phyloP scores from a whole-genome alignment of 768 basidiomycete species.

The Amanita exitialis region DNA sequence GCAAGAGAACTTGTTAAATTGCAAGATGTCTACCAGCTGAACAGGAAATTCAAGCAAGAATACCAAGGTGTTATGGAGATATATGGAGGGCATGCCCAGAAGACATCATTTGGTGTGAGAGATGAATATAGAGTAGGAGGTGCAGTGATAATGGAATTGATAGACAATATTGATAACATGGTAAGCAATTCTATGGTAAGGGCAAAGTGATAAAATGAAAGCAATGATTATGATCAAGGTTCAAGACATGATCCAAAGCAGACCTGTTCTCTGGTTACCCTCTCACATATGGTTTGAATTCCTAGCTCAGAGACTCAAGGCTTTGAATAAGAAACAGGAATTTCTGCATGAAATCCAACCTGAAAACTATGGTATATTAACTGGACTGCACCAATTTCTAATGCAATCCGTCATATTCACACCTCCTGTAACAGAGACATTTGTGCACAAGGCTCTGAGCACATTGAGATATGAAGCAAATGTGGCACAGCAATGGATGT shows the following conservation, averaged over 20 bases:
- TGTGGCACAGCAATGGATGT: neutral
- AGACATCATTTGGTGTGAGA: too few relatives aligned
- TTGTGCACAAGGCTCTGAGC: neutral
- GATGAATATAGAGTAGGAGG: neutral
- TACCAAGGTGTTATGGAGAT: too few relatives aligned
- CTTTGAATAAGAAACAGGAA: neutral
- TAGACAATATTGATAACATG: neutral
- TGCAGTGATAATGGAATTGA: neutral
- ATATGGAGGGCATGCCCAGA: too few relatives aligned
- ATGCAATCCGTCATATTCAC: too few relatives aligned
- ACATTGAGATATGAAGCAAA: neutral
- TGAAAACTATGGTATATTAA: neutral
- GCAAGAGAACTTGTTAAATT: neutral
- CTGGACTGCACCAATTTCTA: neutral
- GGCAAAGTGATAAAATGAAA: neutral
- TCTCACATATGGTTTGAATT: neutral
- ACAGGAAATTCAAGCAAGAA: too few relatives aligned
- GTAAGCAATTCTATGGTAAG: neutral
- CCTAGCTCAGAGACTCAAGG: neutral
- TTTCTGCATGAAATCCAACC: neutral
- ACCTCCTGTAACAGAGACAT: neutral
- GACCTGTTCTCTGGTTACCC: neutral
- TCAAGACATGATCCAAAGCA: neutral
- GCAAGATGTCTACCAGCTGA: neutral
- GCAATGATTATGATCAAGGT: neutral